phyloP scores from a whole-genome alignment of 257 asterid genomes.

The Solanum chiquidenum region DNA sequence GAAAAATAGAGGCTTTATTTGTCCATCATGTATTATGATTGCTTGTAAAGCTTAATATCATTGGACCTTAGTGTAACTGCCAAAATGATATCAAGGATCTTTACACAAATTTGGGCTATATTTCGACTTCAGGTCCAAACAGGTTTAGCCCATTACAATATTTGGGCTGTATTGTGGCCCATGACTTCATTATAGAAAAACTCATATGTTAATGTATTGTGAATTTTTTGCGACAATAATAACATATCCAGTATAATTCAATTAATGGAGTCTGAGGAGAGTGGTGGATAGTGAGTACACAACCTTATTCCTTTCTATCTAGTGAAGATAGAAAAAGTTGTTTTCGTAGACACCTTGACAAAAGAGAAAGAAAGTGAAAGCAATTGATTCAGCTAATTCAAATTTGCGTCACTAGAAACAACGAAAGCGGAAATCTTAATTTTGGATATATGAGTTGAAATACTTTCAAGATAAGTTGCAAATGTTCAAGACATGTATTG shows the following conservation, averaged over 20 bases:
- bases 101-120: neutral
- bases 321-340: neutral
- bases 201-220: neutral
- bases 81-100: too few species aligned
- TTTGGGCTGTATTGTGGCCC: neutral
- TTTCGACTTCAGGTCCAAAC: neutral
- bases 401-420: neutral
- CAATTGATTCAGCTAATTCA: neutral
- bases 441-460: neutral
- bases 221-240: neutral
- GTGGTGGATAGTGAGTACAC: neutral
- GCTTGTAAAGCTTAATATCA: neutral
- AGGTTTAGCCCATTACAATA: neutral
- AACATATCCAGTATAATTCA: neutral
- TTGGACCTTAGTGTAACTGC: neutral
- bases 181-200: neutral
- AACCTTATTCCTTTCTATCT: neutral
- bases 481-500: neutral
- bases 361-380: neutral
- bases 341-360: neutral
- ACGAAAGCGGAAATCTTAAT: neutral
- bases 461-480: neutral
- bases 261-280: too few species aligned
- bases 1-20: neutral
- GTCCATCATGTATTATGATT: too few species aligned